Base-by-base conservation (phyloP, 768 basidiomycete species). In the Goffeauzyma gilvescens region DNA sequence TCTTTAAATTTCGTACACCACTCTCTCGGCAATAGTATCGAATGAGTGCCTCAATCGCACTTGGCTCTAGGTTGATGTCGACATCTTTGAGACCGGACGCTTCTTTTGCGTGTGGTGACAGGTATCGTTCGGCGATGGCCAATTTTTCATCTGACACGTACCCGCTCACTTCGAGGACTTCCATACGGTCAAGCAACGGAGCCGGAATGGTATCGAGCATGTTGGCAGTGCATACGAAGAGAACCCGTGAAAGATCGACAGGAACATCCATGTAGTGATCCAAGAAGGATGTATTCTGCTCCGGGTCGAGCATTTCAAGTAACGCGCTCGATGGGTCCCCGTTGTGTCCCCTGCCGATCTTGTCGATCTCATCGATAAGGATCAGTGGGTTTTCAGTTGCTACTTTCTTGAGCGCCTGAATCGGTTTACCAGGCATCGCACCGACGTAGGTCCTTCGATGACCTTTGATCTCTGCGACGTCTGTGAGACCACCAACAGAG, bases 381-480 rank as follows among this genome's bases (percentile, higher is more conserved):
- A 95, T 84, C 13, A 95, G 70, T 0, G 87, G 87, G 58, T 93
- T 93, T 65, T 89, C 85, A 13, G 83, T 86, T 10, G 83, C 82
- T 20, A 89, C 84, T 26, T 85, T 75, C 66, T 87, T 90, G 49
- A 90, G 65, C 0, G 87, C 87, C 58, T 90, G 85, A 42, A 90
- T 84, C 46, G 89, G 85, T 71, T 90, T 93, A 26, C 87, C 86
- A 0, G 87, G 87, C 32, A 93, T 69, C 0, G 86, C 87, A 40
- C 81, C 84, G 40, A 89, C 84, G 58, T 93, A 96, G n/a, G 90
- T 98, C 60, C 93, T 69, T 55, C 93, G 68, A 58, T 98, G 93
- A 1, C 93, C 93, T 66, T 96, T 96, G 58, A 98, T 95, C 71
- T 96, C 93, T 42, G 93, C 93, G 1, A 96, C 87, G 61, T 98